A percentile compares a stretch with the other conserved stretches of the same genome.
Conservation (phyloP, 768 basidiomycete species). For the Plicaturopsis crispa region DNA sequence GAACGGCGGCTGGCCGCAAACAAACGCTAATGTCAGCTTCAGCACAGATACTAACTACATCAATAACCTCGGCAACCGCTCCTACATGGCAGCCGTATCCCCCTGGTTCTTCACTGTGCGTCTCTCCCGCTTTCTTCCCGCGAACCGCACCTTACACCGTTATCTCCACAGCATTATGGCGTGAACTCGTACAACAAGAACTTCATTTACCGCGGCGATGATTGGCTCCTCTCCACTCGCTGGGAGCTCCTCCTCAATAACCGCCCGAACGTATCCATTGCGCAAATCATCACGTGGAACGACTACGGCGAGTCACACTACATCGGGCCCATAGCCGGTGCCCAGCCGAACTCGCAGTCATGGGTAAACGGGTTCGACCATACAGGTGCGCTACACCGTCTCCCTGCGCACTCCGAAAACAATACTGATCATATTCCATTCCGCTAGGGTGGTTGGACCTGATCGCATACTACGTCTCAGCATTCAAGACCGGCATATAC, state of each 20-base stretch:
- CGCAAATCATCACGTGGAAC: conserved; percentile 40
- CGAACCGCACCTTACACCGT: conserved; percentile 1
- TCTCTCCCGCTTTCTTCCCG: not conserved
- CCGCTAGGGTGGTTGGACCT: conserved; percentile 61
- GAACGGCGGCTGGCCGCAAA: conserved; percentile 51
- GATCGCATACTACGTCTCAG: conserved; percentile 56
- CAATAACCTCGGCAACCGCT: conserved; percentile 20
- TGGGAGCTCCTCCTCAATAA: conserved; percentile 58
- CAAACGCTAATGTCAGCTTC: conserved; percentile 24
- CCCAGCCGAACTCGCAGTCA: conserved; percentile 29
- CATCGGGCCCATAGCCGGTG: conserved; percentile 37
- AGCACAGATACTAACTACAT: conserved; percentile 27
- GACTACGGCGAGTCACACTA: conserved; percentile 45
- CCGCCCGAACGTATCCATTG: no score
- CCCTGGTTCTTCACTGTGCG: conserved; percentile 67
- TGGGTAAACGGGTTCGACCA: conserved; percentile 36
- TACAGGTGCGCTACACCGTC: conserved; percentile 10
- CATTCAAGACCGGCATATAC: conserved; percentile 60
- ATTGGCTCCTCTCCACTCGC: conserved; percentile 52
- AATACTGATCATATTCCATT: no score
- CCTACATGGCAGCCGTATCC: conserved; percentile 46
- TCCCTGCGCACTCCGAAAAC: not conserved
- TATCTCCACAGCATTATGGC: conserved; percentile 39
- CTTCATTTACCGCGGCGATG: conserved; percentile 56
- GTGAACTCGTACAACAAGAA: conserved; percentile 54